Base-by-base conservation (phyloP, 2,329 filamentous ascomycete genomes). In the Shiraia sp. region DNA sequence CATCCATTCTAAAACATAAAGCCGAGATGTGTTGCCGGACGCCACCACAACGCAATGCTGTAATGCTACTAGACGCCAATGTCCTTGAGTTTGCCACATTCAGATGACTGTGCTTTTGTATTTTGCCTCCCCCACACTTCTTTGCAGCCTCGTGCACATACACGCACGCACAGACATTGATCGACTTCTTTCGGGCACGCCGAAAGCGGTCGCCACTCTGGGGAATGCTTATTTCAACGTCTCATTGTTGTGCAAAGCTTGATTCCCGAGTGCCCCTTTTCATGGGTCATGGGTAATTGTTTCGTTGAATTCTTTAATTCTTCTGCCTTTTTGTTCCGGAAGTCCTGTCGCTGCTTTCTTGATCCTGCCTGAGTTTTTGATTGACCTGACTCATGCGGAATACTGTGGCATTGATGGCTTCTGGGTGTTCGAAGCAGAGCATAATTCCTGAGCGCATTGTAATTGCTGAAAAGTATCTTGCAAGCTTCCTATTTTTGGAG, bases 391-490 rank as follows among this genome's bases (percentile, higher is more conserved):
- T 45, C 63, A 69, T 61, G 12, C 44, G 51, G 24, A 63, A 30
- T 53, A 67, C 36, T 3, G 55, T 65, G 8, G 46, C 35, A 29
- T 66, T 51, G 7, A 69, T 52, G 1, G 63, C 55, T 25, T 61
- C 54, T 1, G 63, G 62, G 40, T 70, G 63, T 40, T 69, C 61
- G 37, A 70, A 70, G 40, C 63, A 67, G 6, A 71, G 43, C 38
- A 68, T 45, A 15, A 68, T 59, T 6, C 56, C 55, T 3, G 61
- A 59, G 2, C 67, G 47, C 35, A 69, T 55, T 0, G 63, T 52
- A 2, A 66, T 42, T 3, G 66, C 66, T 0, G 58, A 53, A 33
- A 62, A 63, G 60, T 67, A 70, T 15, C 62, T 63, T 42, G 50
- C 46, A 19, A 54, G 22, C 1, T 50, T 34, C 13, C 47, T 53